Evolutionary conservation across 1,284 basidiomycete species (phyloP).

Genomic region (Ceratobasidium sp.): DNA sequence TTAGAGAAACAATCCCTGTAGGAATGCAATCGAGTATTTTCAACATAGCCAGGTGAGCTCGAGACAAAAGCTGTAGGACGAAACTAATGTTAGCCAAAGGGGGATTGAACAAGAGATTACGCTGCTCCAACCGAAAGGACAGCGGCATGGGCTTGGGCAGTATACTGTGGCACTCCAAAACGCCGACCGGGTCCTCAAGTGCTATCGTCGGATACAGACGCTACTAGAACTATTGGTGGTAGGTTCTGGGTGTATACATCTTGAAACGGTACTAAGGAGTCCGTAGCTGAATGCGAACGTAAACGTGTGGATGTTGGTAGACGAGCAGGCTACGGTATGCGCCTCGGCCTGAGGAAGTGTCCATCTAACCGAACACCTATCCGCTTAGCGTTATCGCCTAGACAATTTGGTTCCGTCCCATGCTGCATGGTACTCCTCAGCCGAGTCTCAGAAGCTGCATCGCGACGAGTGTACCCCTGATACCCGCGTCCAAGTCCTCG

Average conservation of each 20-base stretch:
- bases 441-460: not conserved
- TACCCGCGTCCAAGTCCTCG: constrained; percentile 27
- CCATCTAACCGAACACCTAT: not conserved
- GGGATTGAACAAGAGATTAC: constrained; percentile 4
- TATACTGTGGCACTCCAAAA: not conserved
- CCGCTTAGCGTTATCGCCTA: not conserved
- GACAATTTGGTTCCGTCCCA: not conserved
- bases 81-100: not conserved
- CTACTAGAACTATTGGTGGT: constrained; percentile 10
- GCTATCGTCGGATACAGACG: constrained; percentile 21
- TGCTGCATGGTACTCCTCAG: constrained; percentile 25
- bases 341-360: no score
- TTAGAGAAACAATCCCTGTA: not conserved
- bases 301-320: not conserved
- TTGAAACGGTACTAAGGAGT: not conserved
- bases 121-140: not conserved
- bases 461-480: constrained; percentile 38
- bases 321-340: constrained; percentile 29
- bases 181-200: not conserved
- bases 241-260: not conserved
- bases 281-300: constrained; percentile 36
- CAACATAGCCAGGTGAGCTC: not conserved
- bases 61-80: not conserved
- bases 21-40: not conserved
- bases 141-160: no score